phyloP scores from a whole-genome alignment of 495 filamentous ascomycete genomes.

The Aspergillus diversus region DNA sequence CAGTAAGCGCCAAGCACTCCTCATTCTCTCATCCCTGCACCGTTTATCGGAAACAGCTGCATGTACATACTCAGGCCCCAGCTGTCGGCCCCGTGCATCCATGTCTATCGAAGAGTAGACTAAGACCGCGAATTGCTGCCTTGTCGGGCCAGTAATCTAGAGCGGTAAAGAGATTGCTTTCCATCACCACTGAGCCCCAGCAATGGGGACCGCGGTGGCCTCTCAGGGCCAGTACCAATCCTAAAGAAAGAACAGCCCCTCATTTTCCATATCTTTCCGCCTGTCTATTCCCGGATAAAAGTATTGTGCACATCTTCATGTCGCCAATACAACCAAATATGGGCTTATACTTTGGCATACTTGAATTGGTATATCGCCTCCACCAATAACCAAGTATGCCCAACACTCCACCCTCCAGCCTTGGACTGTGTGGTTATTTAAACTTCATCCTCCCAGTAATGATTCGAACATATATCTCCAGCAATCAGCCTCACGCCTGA shows the following conservation, averaged over 20 bases:
- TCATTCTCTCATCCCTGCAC: not conserved
- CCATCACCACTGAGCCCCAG: not conserved
- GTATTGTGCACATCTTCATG: no score
- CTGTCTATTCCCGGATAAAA: not conserved
- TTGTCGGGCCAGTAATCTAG: no score
- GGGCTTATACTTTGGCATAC: no score
- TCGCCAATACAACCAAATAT: no score
- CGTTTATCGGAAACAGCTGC: not conserved
- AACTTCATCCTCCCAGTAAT: no score
- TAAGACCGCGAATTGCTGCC: not conserved
- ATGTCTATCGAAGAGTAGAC: not conserved
- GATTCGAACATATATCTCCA: no score
- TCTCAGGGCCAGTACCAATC: constrained; percentile 1
- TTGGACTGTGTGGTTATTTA: no score
- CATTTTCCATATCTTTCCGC: not conserved
- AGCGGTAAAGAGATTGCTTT: no score
- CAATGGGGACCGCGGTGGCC: constrained; percentile 24
- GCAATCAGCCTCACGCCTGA: no score
- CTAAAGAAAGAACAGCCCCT: constrained; percentile 1
- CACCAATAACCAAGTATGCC: no score
- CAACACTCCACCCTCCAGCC: no score
- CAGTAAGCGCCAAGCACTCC: not conserved
- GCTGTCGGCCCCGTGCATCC: not conserved
- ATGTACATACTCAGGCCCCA: not conserved
- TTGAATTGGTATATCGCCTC: no score